Percentiles rank a stretch among this genome's conserved stretches.
Evolutionary conservation across 148 eudicot species (phyloP).

Genomic region (Mesembryanthemum crystallinum): DNA sequence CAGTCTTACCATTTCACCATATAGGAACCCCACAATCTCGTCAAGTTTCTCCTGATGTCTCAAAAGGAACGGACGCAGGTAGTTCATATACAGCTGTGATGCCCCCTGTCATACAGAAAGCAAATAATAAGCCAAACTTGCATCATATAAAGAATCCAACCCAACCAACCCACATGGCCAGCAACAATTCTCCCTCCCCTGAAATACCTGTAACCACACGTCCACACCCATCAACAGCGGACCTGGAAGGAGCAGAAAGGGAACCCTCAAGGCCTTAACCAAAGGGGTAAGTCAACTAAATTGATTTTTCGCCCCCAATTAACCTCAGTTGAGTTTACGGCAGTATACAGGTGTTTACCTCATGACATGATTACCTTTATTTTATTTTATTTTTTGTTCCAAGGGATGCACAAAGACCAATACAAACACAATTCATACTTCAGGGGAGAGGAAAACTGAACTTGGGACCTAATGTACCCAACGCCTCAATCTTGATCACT

Average conservation of each 20-base stretch:
- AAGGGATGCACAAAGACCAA: too few relatives aligned
- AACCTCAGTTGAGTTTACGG: too few relatives aligned
- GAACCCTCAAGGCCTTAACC: not conserved
- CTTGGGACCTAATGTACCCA: too few relatives aligned
- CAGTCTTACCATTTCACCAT: conserved; percentile 63
- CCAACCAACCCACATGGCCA: not conserved
- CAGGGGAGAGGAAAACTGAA: too few relatives aligned
- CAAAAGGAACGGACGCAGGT: conserved; percentile 77
- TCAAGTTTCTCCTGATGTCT: conserved; percentile 85
- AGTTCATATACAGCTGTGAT: conserved; percentile 52
- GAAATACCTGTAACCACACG: not conserved
- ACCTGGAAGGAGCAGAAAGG: not conserved
- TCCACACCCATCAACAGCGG: not conserved
- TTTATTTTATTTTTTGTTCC: too few relatives aligned
- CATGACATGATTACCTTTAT: too few relatives aligned
- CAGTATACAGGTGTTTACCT: too few relatives aligned
- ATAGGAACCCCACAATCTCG: conserved; percentile 51
- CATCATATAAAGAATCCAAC: conserved; percentile 7
- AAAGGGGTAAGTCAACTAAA: too few relatives aligned
- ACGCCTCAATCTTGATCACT: too few relatives aligned
- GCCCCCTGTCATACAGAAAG: conserved; percentile 70
- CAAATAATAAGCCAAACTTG: conserved; percentile 16
- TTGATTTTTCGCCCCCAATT: too few relatives aligned
- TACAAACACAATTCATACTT: too few relatives aligned
- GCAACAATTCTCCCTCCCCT: not conserved